Conservation (phyloP, 2,329 filamentous ascomycete genomes). For the Fusarium oxysporum region DNA sequence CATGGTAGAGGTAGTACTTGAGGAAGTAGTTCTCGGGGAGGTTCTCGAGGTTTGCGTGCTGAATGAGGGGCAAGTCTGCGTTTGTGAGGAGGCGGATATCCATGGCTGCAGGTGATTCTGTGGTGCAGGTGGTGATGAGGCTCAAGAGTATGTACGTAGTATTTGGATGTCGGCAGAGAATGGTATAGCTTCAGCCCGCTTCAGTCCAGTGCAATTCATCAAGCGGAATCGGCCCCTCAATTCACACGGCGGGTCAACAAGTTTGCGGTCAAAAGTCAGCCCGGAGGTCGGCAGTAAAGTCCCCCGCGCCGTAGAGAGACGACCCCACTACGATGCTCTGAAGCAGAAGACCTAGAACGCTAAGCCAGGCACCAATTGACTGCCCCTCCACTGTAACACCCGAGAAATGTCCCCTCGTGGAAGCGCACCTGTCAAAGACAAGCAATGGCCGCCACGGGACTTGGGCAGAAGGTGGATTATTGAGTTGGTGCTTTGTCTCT, state of each 20-base stretch:
- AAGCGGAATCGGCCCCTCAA: slow-evolving; percentile 29
- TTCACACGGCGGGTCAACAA: slow-evolving; percentile 14
- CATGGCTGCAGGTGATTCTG: slow-evolving; percentile 65
- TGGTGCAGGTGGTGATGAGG: slow-evolving; percentile 1
- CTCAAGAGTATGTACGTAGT: slow-evolving; percentile 10
- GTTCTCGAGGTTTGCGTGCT: slow-evolving; percentile 99
- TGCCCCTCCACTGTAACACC: slow-evolving; percentile 23
- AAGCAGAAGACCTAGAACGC: slow-evolving; percentile 6
- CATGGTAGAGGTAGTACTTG: slow-evolving; percentile 99
- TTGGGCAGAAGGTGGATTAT: slow-evolving; percentile 3
- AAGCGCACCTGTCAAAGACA: slow-evolving; percentile 45
- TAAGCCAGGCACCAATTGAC: slow-evolving; percentile 22
- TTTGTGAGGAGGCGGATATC: slow-evolving; percentile 89
- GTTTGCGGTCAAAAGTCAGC: slow-evolving; percentile 17
- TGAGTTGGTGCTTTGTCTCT: slow-evolving; percentile 12
- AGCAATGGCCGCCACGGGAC: slow-evolving; percentile 34
- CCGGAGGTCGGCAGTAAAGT: slow-evolving; percentile 22
- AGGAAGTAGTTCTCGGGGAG: slow-evolving; percentile 99
- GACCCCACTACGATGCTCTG: slow-evolving; percentile 13
- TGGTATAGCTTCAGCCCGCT: slow-evolving; percentile 31
- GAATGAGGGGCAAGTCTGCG: slow-evolving; percentile 89
- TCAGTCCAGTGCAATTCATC: neutral
- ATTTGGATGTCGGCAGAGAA: neutral
- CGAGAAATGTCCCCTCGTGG: slow-evolving; percentile 26
- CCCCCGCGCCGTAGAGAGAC: slow-evolving; percentile 12